Base-by-base conservation (phyloP, 345 rosid genomes). In the Murraya koenigii region DNA sequence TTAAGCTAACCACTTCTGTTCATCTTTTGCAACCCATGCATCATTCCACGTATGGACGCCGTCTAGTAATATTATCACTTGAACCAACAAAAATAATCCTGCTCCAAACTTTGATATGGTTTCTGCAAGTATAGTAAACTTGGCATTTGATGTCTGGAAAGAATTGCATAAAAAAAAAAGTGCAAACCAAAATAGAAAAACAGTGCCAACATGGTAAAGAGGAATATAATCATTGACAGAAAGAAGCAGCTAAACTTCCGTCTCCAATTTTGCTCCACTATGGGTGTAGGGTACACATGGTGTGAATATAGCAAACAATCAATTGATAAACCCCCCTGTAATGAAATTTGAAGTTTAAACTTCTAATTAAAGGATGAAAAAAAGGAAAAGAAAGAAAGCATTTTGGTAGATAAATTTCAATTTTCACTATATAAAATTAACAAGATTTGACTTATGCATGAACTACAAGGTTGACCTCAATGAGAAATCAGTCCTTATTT, bases 21-120 rank as follows among this genome's bases (percentile, higher is more conserved):
- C 98, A 86, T 96, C 99, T 83, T 92, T 96, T 83, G 85, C 99
- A 52, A 91, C 98, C 99, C 98, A 96, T 62, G 99, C 90, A 84
- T 96, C 98, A 80, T 96, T 96, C 99, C 98, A 94, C 0, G 91
- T 69, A 84, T 96, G 99, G 5, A 93, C 88, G 80, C 89, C 92
- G 78, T 94, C 98, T 49, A 96, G 86, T 77, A 96, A 80, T 79
- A 94, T 88, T 80, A 94, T 71, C 82, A 96, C 97, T 87, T 96
- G 98, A 85, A 91, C 97, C 90, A 96, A 85, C 74, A 96, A 84
- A 89, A 96, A 96, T n/a, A 92, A 77, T 30, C 97, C 99, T 19
- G 97, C 99, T 41, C 99, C 99, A 82, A 96, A 96, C 75, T 96
- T 96, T 39, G 99, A 88, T 66, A 93, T 23, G 60, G 66, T 85